A percentile compares a stretch with the other conserved stretches of the same genome.
Evolutionary conservation across 2,329 filamentous ascomycete species (phyloP).

Genomic region (Pyrenophora teres): DNA sequence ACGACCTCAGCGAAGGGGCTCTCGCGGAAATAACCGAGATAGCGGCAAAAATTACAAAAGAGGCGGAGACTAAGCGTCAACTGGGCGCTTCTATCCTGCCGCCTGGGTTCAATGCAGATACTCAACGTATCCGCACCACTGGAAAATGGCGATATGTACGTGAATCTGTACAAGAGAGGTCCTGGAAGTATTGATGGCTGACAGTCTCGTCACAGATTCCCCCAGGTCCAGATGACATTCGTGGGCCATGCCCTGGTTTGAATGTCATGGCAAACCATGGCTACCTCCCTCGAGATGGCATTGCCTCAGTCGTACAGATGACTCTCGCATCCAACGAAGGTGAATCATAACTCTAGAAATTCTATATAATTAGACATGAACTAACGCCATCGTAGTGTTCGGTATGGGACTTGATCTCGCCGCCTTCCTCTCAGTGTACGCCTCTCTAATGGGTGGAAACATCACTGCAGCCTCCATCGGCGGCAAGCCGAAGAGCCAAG

Average conservation of each 20-base stretch:
- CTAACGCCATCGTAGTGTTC: slow-evolving; percentile 25
- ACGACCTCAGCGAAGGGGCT: slow-evolving; percentile 13
- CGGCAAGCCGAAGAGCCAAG: slow-evolving; percentile 16
- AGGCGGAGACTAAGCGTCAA: slow-evolving; percentile 10
- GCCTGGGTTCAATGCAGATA: slow-evolving; percentile 18
- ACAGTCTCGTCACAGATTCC: slow-evolving; percentile 6
- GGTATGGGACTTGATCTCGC: slow-evolving; percentile 21
- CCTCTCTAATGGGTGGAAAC: slow-evolving; percentile 19
- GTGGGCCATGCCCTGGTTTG: slow-evolving; percentile 11
- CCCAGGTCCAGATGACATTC: slow-evolving; percentile 10
- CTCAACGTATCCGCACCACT: slow-evolving; percentile 18
- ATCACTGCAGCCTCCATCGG: slow-evolving; percentile 18
- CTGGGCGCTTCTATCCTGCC: slow-evolving; percentile 3
- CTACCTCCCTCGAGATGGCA: slow-evolving; percentile 8
- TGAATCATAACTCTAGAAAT: not conserved
- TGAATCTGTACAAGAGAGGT: slow-evolving; percentile 1
- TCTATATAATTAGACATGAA: not conserved
- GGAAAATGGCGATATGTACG: slow-evolving; percentile 15
- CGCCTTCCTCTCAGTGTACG: slow-evolving; percentile 21
- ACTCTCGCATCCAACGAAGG: slow-evolving; percentile 10
- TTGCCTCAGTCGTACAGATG: slow-evolving; percentile 9
- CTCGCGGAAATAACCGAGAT: slow-evolving; percentile 18
- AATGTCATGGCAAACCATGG: slow-evolving; percentile 12
- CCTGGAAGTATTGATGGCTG: not conserved
- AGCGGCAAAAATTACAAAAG: slow-evolving; percentile 16